A percentile compares a stretch with the other conserved stretches of the same genome.
phyloP scores from a whole-genome alignment of 108 stramenopile species.

The Skeletonema costatum region DNA sequence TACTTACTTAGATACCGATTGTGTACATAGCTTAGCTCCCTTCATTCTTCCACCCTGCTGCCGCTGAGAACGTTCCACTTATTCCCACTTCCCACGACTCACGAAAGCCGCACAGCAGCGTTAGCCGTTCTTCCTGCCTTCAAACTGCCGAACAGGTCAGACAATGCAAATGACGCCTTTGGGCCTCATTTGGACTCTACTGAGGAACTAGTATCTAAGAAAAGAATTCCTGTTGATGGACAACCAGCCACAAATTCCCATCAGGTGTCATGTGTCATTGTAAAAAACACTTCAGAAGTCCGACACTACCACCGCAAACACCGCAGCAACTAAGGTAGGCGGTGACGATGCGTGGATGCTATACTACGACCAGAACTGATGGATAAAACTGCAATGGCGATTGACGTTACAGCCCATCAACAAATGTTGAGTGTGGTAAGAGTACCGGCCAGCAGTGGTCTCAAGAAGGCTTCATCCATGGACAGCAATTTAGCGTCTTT shows the following conservation, averaged over 20 bases:
- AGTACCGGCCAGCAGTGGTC: background rate
- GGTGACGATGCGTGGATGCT: background rate
- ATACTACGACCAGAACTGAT: background rate
- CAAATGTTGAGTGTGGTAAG: background rate
- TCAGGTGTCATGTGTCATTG: background rate
- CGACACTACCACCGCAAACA: background rate
- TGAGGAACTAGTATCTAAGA: background rate
- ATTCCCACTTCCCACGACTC: too few relatives aligned
- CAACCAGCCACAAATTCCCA: background rate
- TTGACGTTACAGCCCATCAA: background rate
- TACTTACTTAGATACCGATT: too few relatives aligned
- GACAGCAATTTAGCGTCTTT: background rate
- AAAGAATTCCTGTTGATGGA: background rate
- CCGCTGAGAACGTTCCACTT: too few relatives aligned
- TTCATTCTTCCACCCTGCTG: too few relatives aligned
- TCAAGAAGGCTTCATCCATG: background rate
- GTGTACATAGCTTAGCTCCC: too few relatives aligned
- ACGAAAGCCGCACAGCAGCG: too few relatives aligned
- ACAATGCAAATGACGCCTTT: too few relatives aligned
- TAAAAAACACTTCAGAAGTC: too few relatives aligned
- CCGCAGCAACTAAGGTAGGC: background rate
- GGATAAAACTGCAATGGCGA: background rate
- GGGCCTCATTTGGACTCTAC: background rate
- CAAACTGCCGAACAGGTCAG: too few relatives aligned
- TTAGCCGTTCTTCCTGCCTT: too few relatives aligned